Conservation (phyloP, 1,139 yeast species). For the Pichia sp. region DNA sequence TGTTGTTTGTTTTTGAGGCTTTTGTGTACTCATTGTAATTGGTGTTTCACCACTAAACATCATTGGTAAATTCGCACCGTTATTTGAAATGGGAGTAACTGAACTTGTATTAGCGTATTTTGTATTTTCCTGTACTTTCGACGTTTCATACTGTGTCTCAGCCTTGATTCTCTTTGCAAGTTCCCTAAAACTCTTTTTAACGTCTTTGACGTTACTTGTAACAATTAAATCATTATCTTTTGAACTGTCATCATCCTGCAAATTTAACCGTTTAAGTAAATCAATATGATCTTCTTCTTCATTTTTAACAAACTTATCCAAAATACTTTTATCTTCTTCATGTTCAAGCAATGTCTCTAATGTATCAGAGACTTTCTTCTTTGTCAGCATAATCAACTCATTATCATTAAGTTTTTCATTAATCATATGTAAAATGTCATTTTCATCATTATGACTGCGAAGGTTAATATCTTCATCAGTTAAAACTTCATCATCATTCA, state of each 20-base stretch:
- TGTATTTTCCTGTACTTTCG: neutral
- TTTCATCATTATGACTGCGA: slow-evolving; percentile 10
- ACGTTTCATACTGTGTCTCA: slow-evolving; percentile 14
- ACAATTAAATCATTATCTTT: slow-evolving; percentile 21
- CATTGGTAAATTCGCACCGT: neutral
- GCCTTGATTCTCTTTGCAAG: slow-evolving; percentile 25
- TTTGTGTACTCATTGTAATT: neutral
- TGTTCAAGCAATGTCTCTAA: slow-evolving; percentile 61
- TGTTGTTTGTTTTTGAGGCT: neutral
- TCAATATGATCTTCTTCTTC: slow-evolving; percentile 61
- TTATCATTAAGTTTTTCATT: slow-evolving; percentile 56
- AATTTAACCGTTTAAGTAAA: slow-evolving; percentile 42
- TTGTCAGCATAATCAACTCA: slow-evolving; percentile 66
- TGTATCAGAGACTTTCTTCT: slow-evolving; percentile 68
- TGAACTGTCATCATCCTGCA: slow-evolving; percentile 15
- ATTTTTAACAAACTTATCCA: slow-evolving; percentile 60
- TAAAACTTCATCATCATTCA: slow-evolving; percentile 20
- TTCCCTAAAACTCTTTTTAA: slow-evolving; percentile 28
- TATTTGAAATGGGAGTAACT: neutral
- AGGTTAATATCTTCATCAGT: slow-evolving; percentile 10
- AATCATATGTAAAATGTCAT: slow-evolving; percentile 54
- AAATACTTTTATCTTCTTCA: slow-evolving; percentile 63
- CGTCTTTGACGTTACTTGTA: slow-evolving; percentile 13
- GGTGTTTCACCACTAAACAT: neutral
- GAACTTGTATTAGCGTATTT: neutral